Conservation (phyloP, 352 stramenopile genomes). For the Blastocystis sp. region DNA sequence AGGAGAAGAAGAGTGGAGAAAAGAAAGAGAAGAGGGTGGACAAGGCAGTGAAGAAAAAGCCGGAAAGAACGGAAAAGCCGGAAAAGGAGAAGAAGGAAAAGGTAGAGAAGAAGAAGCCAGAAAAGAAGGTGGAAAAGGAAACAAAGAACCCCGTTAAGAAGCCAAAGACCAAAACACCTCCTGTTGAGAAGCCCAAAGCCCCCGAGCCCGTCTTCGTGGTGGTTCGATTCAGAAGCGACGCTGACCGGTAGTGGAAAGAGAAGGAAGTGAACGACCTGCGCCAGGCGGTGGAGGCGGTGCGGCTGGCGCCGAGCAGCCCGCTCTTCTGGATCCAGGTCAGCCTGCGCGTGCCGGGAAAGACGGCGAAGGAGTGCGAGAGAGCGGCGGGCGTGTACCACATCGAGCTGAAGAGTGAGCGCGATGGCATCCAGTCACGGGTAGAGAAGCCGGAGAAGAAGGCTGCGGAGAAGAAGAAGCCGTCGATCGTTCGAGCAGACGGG, state of each 20-base stretch:
- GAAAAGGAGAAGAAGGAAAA: background rate
- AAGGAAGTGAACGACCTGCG: background rate
- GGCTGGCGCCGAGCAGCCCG: background rate
- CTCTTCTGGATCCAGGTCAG: constrained; percentile 25
- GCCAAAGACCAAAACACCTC: background rate
- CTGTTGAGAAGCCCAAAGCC: background rate
- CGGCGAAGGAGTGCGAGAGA: constrained; percentile 3
- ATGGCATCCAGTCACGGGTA: background rate
- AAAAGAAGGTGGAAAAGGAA: background rate
- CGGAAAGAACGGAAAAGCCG: background rate
- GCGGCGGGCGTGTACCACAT: background rate
- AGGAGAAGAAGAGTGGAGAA: background rate
- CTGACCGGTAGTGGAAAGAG: constrained; percentile 10
- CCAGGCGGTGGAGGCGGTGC: background rate
- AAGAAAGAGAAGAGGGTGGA: background rate
- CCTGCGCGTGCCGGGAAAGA: background rate
- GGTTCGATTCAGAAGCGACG: too few species aligned
- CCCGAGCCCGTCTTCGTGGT: background rate
- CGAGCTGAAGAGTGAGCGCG: background rate
- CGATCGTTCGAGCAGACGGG: background rate
- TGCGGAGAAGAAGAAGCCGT: background rate
- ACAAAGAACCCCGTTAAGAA: background rate
- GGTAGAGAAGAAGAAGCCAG: background rate
- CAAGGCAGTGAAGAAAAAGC: background rate
- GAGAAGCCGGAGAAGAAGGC: background rate